Conservation (phyloP, 805 yeast species). For the Pichia pseudocactophila region DNA sequence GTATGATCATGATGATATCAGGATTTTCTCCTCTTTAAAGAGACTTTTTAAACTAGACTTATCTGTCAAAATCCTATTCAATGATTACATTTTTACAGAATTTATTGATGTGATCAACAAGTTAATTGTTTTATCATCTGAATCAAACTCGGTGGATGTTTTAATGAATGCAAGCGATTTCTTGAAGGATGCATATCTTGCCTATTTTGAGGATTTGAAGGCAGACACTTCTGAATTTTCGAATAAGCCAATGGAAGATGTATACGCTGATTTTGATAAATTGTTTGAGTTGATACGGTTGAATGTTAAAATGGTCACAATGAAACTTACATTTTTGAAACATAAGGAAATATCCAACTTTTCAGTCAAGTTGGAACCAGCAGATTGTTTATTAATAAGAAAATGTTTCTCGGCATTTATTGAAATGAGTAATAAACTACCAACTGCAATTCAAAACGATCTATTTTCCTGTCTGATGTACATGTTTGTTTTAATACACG, state of each 20-base stretch:
- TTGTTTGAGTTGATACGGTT: slow-evolving; percentile 74
- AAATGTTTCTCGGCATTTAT: slow-evolving; percentile 44
- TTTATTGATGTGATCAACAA: slow-evolving; percentile 69
- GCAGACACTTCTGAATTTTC: slow-evolving; percentile 13
- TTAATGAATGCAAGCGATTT: slow-evolving; percentile 39
- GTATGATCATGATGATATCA: slow-evolving; percentile 19
- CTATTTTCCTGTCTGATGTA: slow-evolving; percentile 61
- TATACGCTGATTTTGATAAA: slow-evolving; percentile 59
- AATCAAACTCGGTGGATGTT: slow-evolving; percentile 39
- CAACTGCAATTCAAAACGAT: slow-evolving; percentile 61
- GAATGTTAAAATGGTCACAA: slow-evolving; percentile 52
- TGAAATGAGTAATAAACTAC: slow-evolving; percentile 57
- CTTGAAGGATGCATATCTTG: slow-evolving; percentile 26
- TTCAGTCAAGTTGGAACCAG: slow-evolving; percentile 16
- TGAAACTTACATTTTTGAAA: slow-evolving; percentile 50
- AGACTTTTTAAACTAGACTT: slow-evolving; percentile 49
- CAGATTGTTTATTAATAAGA: slow-evolving; percentile 36
- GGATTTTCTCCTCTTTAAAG: slow-evolving; percentile 41
- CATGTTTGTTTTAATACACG: slow-evolving; percentile 49
- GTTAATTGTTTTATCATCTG: slow-evolving; percentile 34
- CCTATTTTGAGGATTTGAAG: slow-evolving; percentile 38
- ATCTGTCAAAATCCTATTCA: slow-evolving; percentile 51
- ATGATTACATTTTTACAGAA: slow-evolving; percentile 65
- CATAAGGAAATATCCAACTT: slow-evolving; percentile 30
- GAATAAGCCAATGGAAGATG: slow-evolving; percentile 29